These are phyloP conservation scores for Spergularia azorica DNA, from an alignment of 179 eudicot genomes.

Conservation along the genomic window DNA sequence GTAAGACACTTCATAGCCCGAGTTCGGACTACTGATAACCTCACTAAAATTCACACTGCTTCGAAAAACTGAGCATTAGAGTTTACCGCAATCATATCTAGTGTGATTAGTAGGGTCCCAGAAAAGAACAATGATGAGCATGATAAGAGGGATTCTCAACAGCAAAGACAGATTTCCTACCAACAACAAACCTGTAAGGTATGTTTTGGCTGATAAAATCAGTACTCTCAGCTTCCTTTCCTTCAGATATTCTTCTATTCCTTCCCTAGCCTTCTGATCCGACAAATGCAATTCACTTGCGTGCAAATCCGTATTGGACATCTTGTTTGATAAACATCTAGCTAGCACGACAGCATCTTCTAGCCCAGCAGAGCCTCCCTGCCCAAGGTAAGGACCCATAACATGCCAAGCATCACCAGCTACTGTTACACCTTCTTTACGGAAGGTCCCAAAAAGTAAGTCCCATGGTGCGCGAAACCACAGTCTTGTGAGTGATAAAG, in stretches of 20 bases:
- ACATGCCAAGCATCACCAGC: constrained; percentile 81
- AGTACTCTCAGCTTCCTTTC: constrained; percentile 55
- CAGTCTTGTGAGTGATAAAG: constrained; percentile 43
- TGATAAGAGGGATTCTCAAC: constrained; percentile 22
- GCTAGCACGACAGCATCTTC: constrained; percentile 75
- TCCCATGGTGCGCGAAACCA: constrained; percentile 66
- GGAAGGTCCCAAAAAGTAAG: constrained; percentile 38
- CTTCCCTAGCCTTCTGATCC: constrained; percentile 28
- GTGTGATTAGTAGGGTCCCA: constrained; percentile 24
- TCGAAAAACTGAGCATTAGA: constrained; percentile 7
- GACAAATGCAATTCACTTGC: constrained; percentile 14
- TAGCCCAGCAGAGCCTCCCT: constrained; percentile 65
- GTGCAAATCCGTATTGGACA: background rate
- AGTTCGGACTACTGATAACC: too few species aligned
- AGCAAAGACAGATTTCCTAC: constrained; percentile 27
- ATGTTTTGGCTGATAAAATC: constrained; percentile 41
- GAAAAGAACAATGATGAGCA: constrained; percentile 31
- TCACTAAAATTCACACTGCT: too few species aligned
- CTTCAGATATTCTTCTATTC: constrained; percentile 48
- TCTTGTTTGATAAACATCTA: constrained; percentile 44
- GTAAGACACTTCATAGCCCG: too few species aligned
- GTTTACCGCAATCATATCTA: constrained; percentile 39
- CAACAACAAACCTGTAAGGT: constrained; percentile 42
- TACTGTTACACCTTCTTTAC: constrained; percentile 45
- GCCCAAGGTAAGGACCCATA: constrained; percentile 78